Conservation (phyloP, 257 asterid genomes). For the Thymus quinquecostatus region DNA sequence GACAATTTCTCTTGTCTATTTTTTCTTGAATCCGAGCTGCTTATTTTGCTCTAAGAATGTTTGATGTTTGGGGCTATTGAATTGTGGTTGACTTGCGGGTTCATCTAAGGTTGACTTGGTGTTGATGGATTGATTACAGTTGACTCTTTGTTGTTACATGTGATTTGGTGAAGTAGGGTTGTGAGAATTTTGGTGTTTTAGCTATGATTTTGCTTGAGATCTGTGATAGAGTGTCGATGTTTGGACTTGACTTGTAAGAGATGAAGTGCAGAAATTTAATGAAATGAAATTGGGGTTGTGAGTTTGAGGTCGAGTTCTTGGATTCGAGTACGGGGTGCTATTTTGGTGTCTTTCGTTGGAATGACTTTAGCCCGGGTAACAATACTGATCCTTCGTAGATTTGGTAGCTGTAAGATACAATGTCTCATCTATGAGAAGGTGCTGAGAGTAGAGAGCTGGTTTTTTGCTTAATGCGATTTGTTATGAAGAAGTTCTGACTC, state of each 20-base stretch:
- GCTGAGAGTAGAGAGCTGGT: too few species aligned
- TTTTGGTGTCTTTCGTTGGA: not conserved
- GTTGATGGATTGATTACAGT: not conserved
- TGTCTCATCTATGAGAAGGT: too few species aligned
- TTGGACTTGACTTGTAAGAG: conserved; percentile 14
- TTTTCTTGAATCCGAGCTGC: conserved; percentile 5
- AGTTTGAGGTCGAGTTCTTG: not conserved
- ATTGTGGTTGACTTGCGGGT: conserved; percentile 2
- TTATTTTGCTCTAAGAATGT: conserved; percentile 3
- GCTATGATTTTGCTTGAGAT: conserved; percentile 10
- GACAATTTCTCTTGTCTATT: not conserved
- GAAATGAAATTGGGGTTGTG: conserved; percentile 6
- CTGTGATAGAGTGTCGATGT: conserved; percentile 1
- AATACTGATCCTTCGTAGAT: not conserved
- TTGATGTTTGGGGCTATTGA: not conserved
- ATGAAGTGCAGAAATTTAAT: conserved; percentile 6
- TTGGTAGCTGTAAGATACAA: not conserved
- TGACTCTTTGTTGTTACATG: conserved; percentile 1
- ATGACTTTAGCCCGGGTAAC: not conserved
- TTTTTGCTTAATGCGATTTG: too few species aligned
- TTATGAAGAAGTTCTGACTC: too few species aligned
- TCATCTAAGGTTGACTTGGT: conserved; percentile 28
- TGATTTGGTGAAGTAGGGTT: conserved; percentile 11
- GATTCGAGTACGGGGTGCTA: conserved; percentile 3
- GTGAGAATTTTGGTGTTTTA: conserved; percentile 1